phyloP scores from a whole-genome alignment of 2,329 filamentous ascomycete species.

The Emergomyces africanus region DNA sequence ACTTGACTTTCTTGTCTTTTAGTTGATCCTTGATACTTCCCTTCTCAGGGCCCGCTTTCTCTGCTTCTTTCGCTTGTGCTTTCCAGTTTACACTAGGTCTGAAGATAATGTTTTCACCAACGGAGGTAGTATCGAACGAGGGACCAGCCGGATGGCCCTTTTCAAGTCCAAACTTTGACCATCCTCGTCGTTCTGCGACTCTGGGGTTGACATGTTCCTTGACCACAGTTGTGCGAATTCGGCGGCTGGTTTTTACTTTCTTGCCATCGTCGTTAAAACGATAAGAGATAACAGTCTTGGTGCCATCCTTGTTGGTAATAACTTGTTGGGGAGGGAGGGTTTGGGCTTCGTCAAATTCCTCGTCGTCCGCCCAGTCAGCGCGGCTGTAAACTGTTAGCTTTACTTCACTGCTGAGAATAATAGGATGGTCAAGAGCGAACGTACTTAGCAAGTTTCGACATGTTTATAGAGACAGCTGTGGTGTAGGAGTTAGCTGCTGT shows the following conservation, averaged over 20 bases:
- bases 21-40: conserved; percentile 55
- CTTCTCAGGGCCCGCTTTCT: conserved; percentile 40
- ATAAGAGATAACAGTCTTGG: conserved; percentile 87
- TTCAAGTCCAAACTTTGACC: conserved; percentile 85
- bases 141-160: conserved; percentile 75
- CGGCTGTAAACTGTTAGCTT: conserved; percentile 4
- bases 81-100: conserved; percentile 88
- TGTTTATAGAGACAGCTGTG: neutral
- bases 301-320: conserved; percentile 95
- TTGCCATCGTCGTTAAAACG: conserved; percentile 84
- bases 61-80: conserved; percentile 65
- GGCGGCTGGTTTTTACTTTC: conserved; percentile 94
- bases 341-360: conserved; percentile 73
- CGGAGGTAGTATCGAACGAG: conserved; percentile 75
- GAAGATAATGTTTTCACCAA: conserved; percentile 98
- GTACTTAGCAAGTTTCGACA: conserved; percentile 1
- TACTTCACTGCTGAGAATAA: neutral
- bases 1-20: conserved; percentile 99
- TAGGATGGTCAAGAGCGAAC: neutral
- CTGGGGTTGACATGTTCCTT: conserved; percentile 92
- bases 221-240: conserved; percentile 82
- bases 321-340: conserved; percentile 75
- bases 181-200: conserved; percentile 85
- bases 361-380: conserved; percentile 84
- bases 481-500: neutral